These are phyloP conservation scores for Geotrichum reessii DNA, from an alignment of 1,139 yeast species.

Conservation along the genomic window DNA sequence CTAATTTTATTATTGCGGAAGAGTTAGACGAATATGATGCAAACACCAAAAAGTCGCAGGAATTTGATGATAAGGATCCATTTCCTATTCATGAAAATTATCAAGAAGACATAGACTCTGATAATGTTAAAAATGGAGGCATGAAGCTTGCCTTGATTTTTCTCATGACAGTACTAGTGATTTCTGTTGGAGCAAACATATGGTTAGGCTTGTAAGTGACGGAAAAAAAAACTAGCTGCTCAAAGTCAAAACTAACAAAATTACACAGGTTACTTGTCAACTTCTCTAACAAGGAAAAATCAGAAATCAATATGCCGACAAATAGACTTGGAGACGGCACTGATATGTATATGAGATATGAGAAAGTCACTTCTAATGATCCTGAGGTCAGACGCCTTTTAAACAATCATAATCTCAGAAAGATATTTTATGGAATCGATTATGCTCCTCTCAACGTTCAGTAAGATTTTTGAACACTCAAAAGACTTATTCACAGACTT, in stretches of 20 bases:
- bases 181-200: conserved; percentile 10
- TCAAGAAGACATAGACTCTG: neutral
- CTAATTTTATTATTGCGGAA: conserved; percentile 11
- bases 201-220: conserved; percentile 12
- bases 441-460: conserved; percentile 52
- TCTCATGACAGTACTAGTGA: neutral
- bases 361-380: conserved; percentile 17
- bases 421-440: conserved; percentile 52
- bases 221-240: neutral
- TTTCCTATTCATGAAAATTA: neutral
- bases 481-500: neutral
- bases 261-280: neutral
- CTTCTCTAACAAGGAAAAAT: neutral
- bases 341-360: conserved; percentile 3
- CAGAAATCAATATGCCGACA: neutral
- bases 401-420: conserved; percentile 34
- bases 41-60: neutral
- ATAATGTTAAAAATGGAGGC: neutral
- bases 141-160: conserved; percentile 1
- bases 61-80: neutral
- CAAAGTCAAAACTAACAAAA: neutral
- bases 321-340: neutral
- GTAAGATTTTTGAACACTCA: conserved; percentile 12
- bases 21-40: conserved; percentile 1
- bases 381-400: conserved; percentile 28